These are phyloP conservation scores for Nemania abortiva DNA, from an alignment of 2,329 filamentous ascomycete species.

Conservation along the genomic window DNA sequence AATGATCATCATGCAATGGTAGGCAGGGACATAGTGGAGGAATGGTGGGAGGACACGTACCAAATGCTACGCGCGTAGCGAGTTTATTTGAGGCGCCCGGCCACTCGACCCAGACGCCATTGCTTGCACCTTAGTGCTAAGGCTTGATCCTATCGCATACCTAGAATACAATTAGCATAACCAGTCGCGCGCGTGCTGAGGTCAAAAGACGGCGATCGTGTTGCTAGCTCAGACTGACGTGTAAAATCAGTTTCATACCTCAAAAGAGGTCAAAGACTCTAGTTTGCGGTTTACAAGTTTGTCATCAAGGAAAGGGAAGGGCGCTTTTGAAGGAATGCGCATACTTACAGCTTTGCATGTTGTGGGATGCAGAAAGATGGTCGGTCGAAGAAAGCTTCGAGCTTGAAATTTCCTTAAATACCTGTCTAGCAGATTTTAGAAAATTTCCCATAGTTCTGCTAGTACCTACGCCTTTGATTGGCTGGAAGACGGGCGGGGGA, in stretches of 20 bases:
- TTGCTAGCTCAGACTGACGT: slow-evolving; percentile 87
- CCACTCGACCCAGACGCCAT: slow-evolving; percentile 19
- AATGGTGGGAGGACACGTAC: slow-evolving; percentile 27
- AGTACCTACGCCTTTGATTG: slow-evolving; percentile 23
- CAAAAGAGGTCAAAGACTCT: slow-evolving; percentile 91
- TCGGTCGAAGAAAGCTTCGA: slow-evolving; percentile 21
- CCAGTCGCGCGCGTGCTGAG: slow-evolving; percentile 13
- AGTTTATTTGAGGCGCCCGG: not conserved
- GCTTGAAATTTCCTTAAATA: slow-evolving; percentile 35
- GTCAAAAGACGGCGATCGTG: slow-evolving; percentile 9
- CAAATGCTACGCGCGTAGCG: slow-evolving; percentile 8
- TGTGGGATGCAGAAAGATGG: slow-evolving; percentile 19
- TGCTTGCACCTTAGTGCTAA: not conserved
- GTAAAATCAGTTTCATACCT: slow-evolving; percentile 87
- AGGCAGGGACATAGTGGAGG: not conserved
- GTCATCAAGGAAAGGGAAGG: slow-evolving; percentile 71
- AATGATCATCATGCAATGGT: slow-evolving; percentile 71
- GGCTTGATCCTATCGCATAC: slow-evolving; percentile 21
- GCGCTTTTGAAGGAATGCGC: not conserved
- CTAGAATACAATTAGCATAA: slow-evolving; percentile 44
- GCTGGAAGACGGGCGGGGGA: slow-evolving; percentile 5
- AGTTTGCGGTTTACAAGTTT: slow-evolving; percentile 79
- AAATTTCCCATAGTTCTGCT: slow-evolving; percentile 35
- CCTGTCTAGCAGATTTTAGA: slow-evolving; percentile 18
- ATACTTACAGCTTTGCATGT: slow-evolving; percentile 39